phyloP scores from a whole-genome alignment of 192 early-diverging fungal species.

The Backusella psychrophila region DNA sequence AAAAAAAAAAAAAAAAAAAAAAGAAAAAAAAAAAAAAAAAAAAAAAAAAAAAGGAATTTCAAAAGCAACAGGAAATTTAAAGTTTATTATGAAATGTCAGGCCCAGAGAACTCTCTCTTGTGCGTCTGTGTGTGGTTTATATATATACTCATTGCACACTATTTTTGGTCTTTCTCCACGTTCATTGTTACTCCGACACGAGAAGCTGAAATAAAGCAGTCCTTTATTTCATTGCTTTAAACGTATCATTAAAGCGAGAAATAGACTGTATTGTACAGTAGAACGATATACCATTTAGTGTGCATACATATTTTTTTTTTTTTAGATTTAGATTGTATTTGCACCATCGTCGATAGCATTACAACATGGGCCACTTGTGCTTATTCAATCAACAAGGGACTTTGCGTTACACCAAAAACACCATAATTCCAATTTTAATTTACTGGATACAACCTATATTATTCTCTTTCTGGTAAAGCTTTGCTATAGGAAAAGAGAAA shows the following conservation, averaged over 20 bases:
- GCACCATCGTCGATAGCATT: not conserved
- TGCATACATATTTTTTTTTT: no score
- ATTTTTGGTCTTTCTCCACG: not conserved
- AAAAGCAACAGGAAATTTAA: not conserved
- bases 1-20: not conserved
- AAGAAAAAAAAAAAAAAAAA: not conserved
- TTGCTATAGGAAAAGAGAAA: no score
- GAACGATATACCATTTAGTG: no score
- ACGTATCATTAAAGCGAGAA: not conserved
- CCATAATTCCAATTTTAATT: not conserved
- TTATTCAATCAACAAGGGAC: not conserved
- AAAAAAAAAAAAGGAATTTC: not conserved
- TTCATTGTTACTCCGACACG: not conserved
- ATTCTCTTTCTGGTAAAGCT: not conserved
- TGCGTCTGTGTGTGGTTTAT: not conserved
- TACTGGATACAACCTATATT: not conserved
- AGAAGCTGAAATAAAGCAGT: not conserved
- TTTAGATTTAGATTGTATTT: no score
- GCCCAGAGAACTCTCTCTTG: not conserved
- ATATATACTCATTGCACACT: not conserved
- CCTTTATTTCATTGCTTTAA: not conserved
- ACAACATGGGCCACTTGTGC: not conserved
- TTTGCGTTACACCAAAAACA: not conserved
- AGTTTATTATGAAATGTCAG: constrained; percentile 4
- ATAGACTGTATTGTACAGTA: not conserved